phyloP scores from a whole-genome alignment of 306 rosid genomes.

The Vachellia pachyceras region DNA sequence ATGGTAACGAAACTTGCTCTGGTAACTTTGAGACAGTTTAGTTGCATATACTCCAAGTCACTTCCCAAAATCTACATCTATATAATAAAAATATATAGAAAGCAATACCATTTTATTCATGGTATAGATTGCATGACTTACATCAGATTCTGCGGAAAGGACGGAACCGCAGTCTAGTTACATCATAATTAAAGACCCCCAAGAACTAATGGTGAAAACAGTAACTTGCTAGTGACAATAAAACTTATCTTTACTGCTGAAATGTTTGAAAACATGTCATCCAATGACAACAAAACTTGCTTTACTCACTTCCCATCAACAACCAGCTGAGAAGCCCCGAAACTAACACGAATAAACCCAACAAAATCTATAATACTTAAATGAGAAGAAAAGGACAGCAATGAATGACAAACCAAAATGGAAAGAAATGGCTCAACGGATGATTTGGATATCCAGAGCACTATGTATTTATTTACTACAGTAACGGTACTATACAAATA shows the following conservation, averaged over 20 bases:
- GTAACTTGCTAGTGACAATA: background rate
- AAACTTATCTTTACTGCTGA: background rate
- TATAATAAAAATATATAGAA: background rate
- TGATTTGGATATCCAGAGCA: no score
- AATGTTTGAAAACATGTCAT: conserved; percentile 3
- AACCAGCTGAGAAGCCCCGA: background rate
- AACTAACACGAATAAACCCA: background rate
- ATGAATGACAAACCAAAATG: no score
- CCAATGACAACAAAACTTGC: background rate
- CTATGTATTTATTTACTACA: no score
- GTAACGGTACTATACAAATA: no score
- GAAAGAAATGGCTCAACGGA: no score
- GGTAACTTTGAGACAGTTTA: background rate
- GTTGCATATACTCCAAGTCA: background rate
- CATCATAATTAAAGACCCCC: background rate
- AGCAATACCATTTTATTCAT: background rate
- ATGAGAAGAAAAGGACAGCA: no score
- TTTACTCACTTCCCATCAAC: conserved; percentile 10
- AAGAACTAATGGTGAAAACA: conserved; percentile 6
- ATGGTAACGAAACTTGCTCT: background rate
- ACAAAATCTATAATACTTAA: background rate
- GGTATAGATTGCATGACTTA: background rate
- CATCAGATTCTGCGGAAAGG: background rate
- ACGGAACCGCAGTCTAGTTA: background rate
- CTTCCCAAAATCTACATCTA: background rate